Percentiles rank a stretch among this genome's conserved stretches.
These are phyloP conservation scores for Pichia sporocuriosa DNA, from an alignment of 805 yeast genomes.

Conservation along the genomic window DNA sequence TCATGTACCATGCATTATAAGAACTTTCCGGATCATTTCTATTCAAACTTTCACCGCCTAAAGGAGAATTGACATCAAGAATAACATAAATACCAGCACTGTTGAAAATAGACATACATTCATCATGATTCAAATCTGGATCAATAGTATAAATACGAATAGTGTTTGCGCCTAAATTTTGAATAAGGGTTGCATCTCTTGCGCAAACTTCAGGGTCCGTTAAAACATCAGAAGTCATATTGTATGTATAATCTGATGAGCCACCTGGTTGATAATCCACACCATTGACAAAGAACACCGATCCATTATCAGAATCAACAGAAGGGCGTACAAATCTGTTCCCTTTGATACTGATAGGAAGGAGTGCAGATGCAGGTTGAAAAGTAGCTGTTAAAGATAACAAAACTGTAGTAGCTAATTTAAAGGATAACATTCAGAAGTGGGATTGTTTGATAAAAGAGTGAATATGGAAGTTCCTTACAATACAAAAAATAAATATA, in stretches of 20 bases:
- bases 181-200: constrained; percentile 74
- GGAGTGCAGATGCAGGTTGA: constrained; percentile 34
- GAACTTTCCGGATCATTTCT: constrained; percentile 65
- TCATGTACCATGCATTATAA: constrained; percentile 63
- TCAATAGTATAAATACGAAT: constrained; percentile 76
- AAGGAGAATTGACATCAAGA: constrained; percentile 78
- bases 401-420: constrained; percentile 2
- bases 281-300: constrained; percentile 75
- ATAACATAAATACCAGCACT: constrained; percentile 88
- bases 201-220: constrained; percentile 63
- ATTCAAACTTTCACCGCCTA: constrained; percentile 56
- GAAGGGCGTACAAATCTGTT: constrained; percentile 55
- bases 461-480: no score
- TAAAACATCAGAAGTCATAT: constrained; percentile 50
- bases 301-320: constrained; percentile 32
- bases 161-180: constrained; percentile 74
- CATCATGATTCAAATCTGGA: constrained; percentile 82
- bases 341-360: constrained; percentile 52
- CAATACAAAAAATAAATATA: no score
- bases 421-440: constrained; percentile 1
- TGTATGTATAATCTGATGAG: constrained; percentile 49
- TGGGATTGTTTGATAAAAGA: no score
- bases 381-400: constrained; percentile 11
- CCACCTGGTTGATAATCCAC: constrained; percentile 95
- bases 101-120: constrained; percentile 84